A percentile compares a stretch with the other conserved stretches of the same genome.
These are phyloP conservation scores for Colletotrichum acutatum DNA, from an alignment of 2,329 filamentous ascomycete genomes.

Conservation along the genomic window DNA sequence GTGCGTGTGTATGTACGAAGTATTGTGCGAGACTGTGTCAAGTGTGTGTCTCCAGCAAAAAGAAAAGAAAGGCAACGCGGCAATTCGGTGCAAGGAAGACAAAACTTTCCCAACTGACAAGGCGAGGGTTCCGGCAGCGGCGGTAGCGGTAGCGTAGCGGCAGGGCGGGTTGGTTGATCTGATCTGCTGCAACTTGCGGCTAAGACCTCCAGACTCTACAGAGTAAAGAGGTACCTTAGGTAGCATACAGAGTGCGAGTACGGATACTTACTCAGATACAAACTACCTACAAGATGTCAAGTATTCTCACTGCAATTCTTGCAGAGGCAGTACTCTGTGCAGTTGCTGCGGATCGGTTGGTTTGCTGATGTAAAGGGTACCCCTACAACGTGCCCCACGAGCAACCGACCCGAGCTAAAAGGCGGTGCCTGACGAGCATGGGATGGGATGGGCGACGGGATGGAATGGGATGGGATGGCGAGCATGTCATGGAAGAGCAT, in stretches of 20 bases:
- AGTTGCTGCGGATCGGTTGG: not conserved
- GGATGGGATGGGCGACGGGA: conserved; percentile 4
- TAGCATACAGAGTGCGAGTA: not conserved
- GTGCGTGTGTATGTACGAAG: too few relatives aligned
- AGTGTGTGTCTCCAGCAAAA: not conserved
- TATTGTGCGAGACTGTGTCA: not conserved
- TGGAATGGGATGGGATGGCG: conserved; percentile 6
- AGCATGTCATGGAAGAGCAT: not conserved
- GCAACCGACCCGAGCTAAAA: not conserved
- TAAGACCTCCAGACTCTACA: too few relatives aligned
- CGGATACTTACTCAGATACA: not conserved
- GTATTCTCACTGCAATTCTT: not conserved
- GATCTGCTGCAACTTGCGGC: conserved; percentile 18
- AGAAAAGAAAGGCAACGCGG: not conserved
- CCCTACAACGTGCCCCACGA: not conserved
- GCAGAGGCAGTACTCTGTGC: not conserved
- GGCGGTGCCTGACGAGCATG: not conserved
- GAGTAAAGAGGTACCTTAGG: too few relatives aligned
- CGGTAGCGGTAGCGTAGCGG: conserved; percentile 2
- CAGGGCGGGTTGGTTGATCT: conserved; percentile 29
- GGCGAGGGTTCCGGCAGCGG: conserved; percentile 14
- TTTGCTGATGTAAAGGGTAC: not conserved
- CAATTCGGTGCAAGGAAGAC: not conserved
- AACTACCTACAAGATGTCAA: not conserved
- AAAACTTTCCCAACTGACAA: not conserved